Evolutionary conservation across 2,329 filamentous ascomycete genomes (phyloP).

Genomic region (Alternaria incomplexa): DNA sequence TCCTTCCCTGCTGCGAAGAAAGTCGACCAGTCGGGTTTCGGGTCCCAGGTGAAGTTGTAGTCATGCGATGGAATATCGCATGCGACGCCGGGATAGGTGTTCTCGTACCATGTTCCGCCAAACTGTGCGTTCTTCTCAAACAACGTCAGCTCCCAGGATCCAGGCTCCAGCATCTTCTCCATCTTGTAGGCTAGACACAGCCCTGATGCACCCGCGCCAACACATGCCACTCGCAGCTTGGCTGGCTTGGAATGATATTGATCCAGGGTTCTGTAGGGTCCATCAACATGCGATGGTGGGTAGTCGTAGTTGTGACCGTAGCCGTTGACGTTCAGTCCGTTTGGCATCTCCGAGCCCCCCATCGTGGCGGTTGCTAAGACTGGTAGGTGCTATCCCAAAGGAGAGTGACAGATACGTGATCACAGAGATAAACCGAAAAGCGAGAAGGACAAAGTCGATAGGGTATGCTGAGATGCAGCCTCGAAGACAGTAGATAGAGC

Average conservation of each 20-base stretch:
- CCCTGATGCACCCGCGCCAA: conserved; percentile 39
- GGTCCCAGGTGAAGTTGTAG: conserved; percentile 68
- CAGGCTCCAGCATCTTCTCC: conserved; percentile 38
- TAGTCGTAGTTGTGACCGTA: conserved; percentile 36
- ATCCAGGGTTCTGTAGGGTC: conserved; percentile 38
- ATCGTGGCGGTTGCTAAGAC: conserved; percentile 14
- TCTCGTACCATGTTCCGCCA: conserved; percentile 45
- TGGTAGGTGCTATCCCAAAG: neutral
- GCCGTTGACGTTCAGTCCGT: conserved; percentile 34
- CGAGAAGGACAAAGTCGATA: neutral
- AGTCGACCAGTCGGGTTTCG: conserved; percentile 62
- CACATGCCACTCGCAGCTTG: conserved; percentile 39
- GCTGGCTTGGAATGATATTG: conserved; percentile 44
- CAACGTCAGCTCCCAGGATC: conserved; percentile 38
- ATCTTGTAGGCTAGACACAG: conserved; percentile 44
- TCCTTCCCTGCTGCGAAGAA: conserved; percentile 58
- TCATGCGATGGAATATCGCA: conserved; percentile 56
- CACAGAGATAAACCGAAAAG: neutral
- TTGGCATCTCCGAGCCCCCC: conserved; percentile 41
- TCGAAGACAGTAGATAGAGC: neutral
- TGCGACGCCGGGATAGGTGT: conserved; percentile 43
- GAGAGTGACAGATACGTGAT: neutral
- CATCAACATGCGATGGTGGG: conserved; percentile 37
- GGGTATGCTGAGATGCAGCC: neutral
- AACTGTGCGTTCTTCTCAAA: conserved; percentile 41